These are phyloP conservation scores for Pugionium dolabratum DNA, from an alignment of 345 rosid genomes.

Conservation along the genomic window DNA sequence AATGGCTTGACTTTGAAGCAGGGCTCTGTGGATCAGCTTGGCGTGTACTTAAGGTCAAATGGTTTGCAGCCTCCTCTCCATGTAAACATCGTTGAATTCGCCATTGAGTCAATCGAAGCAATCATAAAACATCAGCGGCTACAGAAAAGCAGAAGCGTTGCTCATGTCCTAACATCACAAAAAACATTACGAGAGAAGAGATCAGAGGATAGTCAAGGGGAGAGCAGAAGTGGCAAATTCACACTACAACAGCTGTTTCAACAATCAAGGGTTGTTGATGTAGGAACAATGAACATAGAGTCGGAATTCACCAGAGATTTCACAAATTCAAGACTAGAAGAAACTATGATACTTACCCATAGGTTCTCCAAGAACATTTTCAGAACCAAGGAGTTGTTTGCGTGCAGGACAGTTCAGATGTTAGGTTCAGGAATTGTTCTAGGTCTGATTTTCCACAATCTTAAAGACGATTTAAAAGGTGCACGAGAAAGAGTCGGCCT, in stretches of 20 bases:
- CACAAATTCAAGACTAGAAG: conserved; percentile 67
- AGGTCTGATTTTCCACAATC: conserved; percentile 77
- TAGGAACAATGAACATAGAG: conserved; percentile 46
- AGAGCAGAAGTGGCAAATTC: conserved; percentile 54
- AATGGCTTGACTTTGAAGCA: conserved; percentile 79
- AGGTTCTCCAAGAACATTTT: conserved; percentile 91
- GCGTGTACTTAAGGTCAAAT: conserved; percentile 44
- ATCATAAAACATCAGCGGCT: conserved; percentile 41
- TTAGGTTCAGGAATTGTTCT: conserved; percentile 76
- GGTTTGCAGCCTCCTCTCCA: conserved; percentile 70
- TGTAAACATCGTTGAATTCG: conserved; percentile 74
- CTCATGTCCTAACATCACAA: conserved; percentile 36
- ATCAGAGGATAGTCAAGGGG: conserved; percentile 46
- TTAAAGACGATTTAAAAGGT: conserved; percentile 60
- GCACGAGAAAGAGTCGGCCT: conserved; percentile 87
- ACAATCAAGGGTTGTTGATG: conserved; percentile 71
- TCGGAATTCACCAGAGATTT: conserved; percentile 49
- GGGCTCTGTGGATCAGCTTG: conserved; percentile 76
- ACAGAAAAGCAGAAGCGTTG: conserved; percentile 34
- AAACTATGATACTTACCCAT: conserved; percentile 71
- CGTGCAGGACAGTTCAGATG: conserved; percentile 81
- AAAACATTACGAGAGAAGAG: conserved; percentile 41
- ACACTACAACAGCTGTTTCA: conserved; percentile 87
- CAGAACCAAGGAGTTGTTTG: conserved; percentile 84
- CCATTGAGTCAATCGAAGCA: conserved; percentile 74